phyloP scores from a whole-genome alignment of 108 stramenopile genomes.

The Chaetoceros tenuissimus region DNA sequence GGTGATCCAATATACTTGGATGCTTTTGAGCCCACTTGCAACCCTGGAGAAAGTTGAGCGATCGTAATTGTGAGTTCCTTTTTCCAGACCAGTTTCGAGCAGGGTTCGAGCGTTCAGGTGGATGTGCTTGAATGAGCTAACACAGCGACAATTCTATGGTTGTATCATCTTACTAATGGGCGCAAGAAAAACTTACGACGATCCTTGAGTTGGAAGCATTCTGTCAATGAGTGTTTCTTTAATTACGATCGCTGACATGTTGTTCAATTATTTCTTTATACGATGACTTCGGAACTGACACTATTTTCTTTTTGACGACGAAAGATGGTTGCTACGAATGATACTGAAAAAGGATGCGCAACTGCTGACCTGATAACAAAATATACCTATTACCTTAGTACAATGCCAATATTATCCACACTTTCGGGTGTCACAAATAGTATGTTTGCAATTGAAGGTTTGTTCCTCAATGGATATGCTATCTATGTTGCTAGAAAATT shows the following conservation, averaged over 20 bases:
- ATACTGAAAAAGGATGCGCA: constrained; percentile 62
- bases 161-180: background rate
- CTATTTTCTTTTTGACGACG: constrained; percentile 8
- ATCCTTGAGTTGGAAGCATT: constrained; percentile 49
- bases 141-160: background rate
- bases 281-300: no score
- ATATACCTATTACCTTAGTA: constrained; percentile 78
- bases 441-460: constrained; percentile 95
- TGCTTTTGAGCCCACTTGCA: background rate
- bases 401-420: constrained; percentile 80
- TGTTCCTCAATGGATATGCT: constrained; percentile 82
- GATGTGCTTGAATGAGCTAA: background rate
- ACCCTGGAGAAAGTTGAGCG: background rate
- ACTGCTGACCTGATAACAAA: constrained; percentile 74
- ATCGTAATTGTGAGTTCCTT: background rate
- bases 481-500: constrained; percentile 72
- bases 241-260: background rate
- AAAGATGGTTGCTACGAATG: constrained; percentile 76
- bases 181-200: background rate
- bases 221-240: background rate
- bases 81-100: background rate
- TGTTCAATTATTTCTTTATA: no score
- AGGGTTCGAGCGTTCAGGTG: background rate
- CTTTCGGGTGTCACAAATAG: constrained; percentile 77
- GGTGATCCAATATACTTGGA: background rate